Evolutionary conservation across 2,329 filamentous ascomycete genomes (phyloP), one percentile per base, ranked within the genome.

Genomic region (Xylaria sp.): DNA sequence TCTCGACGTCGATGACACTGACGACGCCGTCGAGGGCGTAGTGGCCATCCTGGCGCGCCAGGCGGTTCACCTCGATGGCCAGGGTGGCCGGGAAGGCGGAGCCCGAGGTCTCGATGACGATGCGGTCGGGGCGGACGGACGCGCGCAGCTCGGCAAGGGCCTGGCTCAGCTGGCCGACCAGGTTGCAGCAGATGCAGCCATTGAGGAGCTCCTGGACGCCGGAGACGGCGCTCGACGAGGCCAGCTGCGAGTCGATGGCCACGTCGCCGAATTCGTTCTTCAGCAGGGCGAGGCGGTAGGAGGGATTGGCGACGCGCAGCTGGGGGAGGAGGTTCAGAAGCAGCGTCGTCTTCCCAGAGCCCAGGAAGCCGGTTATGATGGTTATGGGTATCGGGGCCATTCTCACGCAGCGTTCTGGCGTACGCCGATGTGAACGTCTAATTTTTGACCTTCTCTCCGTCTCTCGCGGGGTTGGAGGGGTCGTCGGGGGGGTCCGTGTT

Each of bases 261-360:
- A 99, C 76, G 71, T 97, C 92, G 69, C 94, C 94, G 72, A 97
- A 97, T 76, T 99, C 94, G 75, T 99, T 99, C 73, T 99, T 99
- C 50, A 99, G 84, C 16, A 99, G 86, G 2, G 93, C 94, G 61
- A 99, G 89, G 53, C 88, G 89, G 84, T 99, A 97, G 61, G 70
- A 61, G 1, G 85, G 83, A 71, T 86, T 88, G 48, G 82, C 75
- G n/a, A 87, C 86, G 66, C 78, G 83, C 13, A 99, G 87, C 76
- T 99, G 94, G 0, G 92, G 92, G 62, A 97, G 83, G 11, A 99
- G 88, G 74, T 94, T 94, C 58, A 99, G 87, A 61, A 99, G 92
- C 54, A 99, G 82, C 2, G 94, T 97, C 1, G 94, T 99, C 77
- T 97, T 97, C 54, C 94, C 94, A 7, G 91, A 93, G 68, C 94